phyloP scores from a whole-genome alignment of 495 filamentous ascomycete genomes.

The Penicillium canariense region DNA sequence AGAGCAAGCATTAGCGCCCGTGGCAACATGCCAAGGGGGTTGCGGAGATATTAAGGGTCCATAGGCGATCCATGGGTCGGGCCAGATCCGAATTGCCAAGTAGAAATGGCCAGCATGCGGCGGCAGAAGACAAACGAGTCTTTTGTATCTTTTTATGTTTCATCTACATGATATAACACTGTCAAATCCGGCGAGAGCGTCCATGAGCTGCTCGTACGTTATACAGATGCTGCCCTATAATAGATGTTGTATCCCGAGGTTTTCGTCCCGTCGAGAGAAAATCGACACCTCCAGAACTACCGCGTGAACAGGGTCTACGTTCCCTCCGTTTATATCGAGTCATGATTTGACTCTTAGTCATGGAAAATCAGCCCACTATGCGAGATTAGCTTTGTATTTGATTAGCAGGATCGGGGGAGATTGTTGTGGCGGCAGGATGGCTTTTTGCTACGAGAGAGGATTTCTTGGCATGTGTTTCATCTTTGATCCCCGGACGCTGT shows the following conservation, averaged over 20 bases:
- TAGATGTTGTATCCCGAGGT: too few relatives aligned
- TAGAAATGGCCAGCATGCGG: not conserved
- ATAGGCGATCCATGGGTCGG: not conserved
- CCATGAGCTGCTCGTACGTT: too few relatives aligned
- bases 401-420: not conserved
- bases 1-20: not conserved
- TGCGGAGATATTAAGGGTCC: not conserved
- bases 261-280: too few relatives aligned
- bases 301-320: too few relatives aligned
- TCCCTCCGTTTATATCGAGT: not conserved
- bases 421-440: not conserved
- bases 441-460: not conserved
- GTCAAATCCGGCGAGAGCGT: too few relatives aligned
- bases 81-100: not conserved
- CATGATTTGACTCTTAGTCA: not conserved
- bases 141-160: not conserved
- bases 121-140: not conserved
- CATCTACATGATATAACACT: too few relatives aligned
- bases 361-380: not conserved
- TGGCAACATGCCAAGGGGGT: not conserved
- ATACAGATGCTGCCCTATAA: too few relatives aligned
- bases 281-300: too few relatives aligned
- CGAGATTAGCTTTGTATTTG: not conserved
- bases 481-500: not conserved
- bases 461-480: conserved; percentile 4